phyloP scores from a whole-genome alignment of 164 flowering plant genomes.

The Vitis amurensis region DNA sequence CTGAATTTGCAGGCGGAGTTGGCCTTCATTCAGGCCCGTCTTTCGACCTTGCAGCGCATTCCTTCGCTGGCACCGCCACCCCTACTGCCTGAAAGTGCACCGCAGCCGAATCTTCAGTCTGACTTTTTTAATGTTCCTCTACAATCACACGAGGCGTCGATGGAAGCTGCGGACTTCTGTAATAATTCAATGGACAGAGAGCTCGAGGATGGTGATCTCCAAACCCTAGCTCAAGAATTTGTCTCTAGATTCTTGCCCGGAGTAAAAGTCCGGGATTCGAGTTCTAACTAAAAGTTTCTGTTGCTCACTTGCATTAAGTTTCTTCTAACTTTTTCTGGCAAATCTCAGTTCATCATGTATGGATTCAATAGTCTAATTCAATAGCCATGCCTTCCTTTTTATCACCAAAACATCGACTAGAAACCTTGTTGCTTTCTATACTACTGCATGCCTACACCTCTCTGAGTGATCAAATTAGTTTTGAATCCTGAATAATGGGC shows the following conservation, averaged over 20 bases:
- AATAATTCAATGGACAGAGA: constrained; percentile 21
- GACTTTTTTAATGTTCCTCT: constrained; percentile 2
- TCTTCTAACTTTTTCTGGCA: no score
- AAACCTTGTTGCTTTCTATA: no score
- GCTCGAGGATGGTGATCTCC: constrained; percentile 37
- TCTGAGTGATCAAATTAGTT: no score
- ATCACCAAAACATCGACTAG: no score
- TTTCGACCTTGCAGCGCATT: constrained; percentile 36
- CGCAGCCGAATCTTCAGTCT: constrained; percentile 9
- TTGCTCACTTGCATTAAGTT: no score
- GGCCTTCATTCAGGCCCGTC: constrained; percentile 47
- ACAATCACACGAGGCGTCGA: constrained; percentile 10
- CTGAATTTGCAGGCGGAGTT: constrained; percentile 65
- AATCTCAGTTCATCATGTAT: no score
- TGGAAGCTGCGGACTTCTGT: constrained; percentile 14
- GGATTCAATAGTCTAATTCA: no score
- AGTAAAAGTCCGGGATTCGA: constrained; percentile 28
- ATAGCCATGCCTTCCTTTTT: no score
- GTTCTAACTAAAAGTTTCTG: constrained; percentile 4
- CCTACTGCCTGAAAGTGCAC: constrained; percentile 1
- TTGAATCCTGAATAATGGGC: no score
- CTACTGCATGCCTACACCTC: no score
- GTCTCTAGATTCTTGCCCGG: constrained; percentile 49
- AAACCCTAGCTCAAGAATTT: constrained; percentile 40
- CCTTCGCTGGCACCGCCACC: constrained; percentile 14